Base-by-base conservation (phyloP, 108 stramenopile genomes). In the Craspedostauros australis region DNA sequence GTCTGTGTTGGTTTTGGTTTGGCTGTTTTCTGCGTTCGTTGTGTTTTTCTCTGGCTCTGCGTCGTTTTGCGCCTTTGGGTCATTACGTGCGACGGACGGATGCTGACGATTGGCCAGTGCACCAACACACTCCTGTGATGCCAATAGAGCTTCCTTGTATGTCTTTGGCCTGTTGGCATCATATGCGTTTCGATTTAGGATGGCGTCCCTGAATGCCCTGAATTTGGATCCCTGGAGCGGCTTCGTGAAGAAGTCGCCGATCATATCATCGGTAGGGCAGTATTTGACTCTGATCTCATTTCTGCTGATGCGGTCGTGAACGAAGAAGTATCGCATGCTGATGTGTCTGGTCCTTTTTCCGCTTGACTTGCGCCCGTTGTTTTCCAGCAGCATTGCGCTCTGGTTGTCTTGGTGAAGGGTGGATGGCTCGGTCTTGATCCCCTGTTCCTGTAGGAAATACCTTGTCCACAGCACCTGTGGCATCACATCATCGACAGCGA, bases 371-470 rank as follows among this genome's bases (percentile, higher is more conserved):
- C 43, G 14, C 3, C 79, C 79, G 43, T 80, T 80, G 20, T 28
- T 57, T 42, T 70, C 72, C 36, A 80, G 24, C 46, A 36, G 23
- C 4, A 78, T 73, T 22, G 73, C 62, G 36, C 70, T 77, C 30
- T 54, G 27, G 37, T 79, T 79, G 40, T 79, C 78, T 46, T 79
- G 73, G 23, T 66, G 54, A 15, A 77, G n/a, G 7, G 72, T 23
- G 29, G 32, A 61, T 11, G 51, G 42, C 4, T 55, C 37, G 21
- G 75, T 39, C 23, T 49, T 8, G 29, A 59, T 57, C 39, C 75
- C 72, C 46, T 82, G 80, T 29, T 24, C 66, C 32, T 65, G 38
- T 39, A 77, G 14, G 63, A 75, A 82, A 8, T 62, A 28, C 2
- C 22, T 36, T 11, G 60, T 55, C 75, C 75, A 82, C 5, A 82